Conservation (phyloP, 2,329 filamentous ascomycete genomes). For the Fusarium sp. region DNA sequence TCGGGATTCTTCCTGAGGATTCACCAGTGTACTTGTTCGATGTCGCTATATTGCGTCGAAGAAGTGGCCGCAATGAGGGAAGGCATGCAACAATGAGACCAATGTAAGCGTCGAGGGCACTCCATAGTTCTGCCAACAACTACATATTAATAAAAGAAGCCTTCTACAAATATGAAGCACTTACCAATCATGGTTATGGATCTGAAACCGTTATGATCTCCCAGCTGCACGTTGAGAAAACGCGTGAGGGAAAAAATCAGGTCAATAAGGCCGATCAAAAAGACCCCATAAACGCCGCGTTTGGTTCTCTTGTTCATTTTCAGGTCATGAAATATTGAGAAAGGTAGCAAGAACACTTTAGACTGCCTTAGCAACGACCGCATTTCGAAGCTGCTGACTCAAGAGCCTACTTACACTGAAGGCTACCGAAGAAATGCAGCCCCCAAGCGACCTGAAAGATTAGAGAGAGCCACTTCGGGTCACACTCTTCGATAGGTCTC, state of each 20-base stretch:
- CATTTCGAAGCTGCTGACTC: background rate
- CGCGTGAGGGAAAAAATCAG: conserved; percentile 30
- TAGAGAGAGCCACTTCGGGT: conserved; percentile 19
- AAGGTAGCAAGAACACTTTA: conserved; percentile 26
- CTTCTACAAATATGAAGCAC: background rate
- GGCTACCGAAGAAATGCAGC: conserved; percentile 27
- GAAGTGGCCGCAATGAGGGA: conserved; percentile 21
- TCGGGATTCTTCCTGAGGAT: conserved; percentile 18
- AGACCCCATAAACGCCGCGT: conserved; percentile 21
- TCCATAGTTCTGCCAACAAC: conserved; percentile 28
- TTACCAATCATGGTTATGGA: conserved; percentile 14
- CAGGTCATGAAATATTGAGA: conserved; percentile 24
- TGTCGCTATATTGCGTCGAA: conserved; percentile 11
- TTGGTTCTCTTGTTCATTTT: conserved; percentile 19
- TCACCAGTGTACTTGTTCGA: conserved; percentile 18
- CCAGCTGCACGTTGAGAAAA: conserved; percentile 30
- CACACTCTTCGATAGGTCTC: conserved; percentile 16
- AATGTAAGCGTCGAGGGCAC: conserved; percentile 33
- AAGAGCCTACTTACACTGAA: conserved; percentile 14
- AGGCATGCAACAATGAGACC: conserved; percentile 33
- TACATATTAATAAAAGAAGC: background rate
- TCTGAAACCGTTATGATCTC: conserved; percentile 17
- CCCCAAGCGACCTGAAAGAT: conserved; percentile 33
- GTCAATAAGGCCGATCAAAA: conserved; percentile 29
- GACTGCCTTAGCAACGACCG: background rate